Percentiles rank a stretch among this genome's conserved stretches.
Conservation (phyloP, 345 rosid species). For the Eucalyptus regnans region DNA sequence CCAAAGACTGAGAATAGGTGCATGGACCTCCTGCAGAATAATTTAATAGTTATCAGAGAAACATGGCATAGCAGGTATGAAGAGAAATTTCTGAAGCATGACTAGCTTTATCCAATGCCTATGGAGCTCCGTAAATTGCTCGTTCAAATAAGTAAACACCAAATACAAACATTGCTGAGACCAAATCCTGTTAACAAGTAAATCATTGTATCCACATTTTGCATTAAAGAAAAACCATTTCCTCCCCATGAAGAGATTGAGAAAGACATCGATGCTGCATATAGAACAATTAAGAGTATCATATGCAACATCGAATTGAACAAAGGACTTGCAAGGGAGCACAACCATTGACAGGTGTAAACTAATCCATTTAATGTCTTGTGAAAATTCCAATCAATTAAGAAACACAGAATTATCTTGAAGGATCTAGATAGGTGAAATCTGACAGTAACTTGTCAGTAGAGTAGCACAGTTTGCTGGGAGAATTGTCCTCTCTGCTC, state of each 20-base stretch:
- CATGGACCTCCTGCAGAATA: conserved; percentile 65
- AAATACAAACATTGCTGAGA: background rate
- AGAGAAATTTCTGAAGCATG: background rate
- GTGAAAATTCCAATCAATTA: background rate
- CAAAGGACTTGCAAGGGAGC: background rate
- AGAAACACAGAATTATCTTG: background rate
- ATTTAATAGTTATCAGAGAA: background rate
- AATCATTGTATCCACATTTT: background rate
- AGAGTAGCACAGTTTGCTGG: background rate
- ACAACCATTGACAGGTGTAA: background rate
- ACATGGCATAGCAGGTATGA: background rate
- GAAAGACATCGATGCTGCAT: background rate
- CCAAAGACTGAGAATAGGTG: conserved; percentile 72
- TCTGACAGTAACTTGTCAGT: background rate
- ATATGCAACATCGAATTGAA: background rate
- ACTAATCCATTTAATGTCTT: background rate
- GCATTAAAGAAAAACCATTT: background rate
- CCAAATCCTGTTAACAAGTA: background rate
- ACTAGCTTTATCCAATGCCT: background rate
- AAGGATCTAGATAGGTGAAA: background rate
- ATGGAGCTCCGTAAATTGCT: background rate
- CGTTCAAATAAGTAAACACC: background rate
- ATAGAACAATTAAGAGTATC: background rate
- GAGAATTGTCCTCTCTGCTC: background rate
- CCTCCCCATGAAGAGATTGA: background rate